Base-by-base conservation (phyloP, 2,329 filamentous ascomycete genomes). In the Aspergillus persii region DNA sequence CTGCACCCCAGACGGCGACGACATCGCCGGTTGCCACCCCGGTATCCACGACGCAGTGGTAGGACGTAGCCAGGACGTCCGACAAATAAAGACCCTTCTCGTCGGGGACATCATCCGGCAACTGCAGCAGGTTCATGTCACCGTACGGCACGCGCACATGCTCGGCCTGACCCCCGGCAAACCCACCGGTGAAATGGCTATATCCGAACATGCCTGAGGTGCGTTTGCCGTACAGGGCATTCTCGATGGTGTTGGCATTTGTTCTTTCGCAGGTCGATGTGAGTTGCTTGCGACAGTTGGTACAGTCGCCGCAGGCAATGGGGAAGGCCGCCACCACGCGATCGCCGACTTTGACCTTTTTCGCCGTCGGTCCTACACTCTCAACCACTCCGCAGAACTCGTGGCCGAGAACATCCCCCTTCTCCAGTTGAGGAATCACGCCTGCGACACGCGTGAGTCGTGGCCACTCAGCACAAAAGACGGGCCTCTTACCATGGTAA, bases 311-410 rank as follows among this genome's bases (percentile, higher is more conserved):
- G 63, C 80, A 77, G 8, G 91, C 90, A 69, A 96, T 95, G 74
- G 95, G 91, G 79, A 96, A 96, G 8, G 87, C 90, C 0, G 89
- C 91, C 1, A 96, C 92, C 23, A 95, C 92, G 31, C 92, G 81
- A 65, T 86, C 83, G 12, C 88, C 89, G 7, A 79, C 74, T 60
- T 85, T 75, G 51, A 88, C 73, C 3, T 81, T 82, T 53, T 74
- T 83, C 3, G 86, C 81, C 0, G 63, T 79, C 0, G 83, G 72
- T 0, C 89, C 89, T 1, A 88, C 77, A 51, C 81, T 76, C 36
- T 83, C 80, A 3, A 84, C 77, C 2, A 80, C 66, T 23, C 82
- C 82, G 63, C 80, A 82, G 67, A 81, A 84, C 62, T 84, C 82
- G 62, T 84, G 81, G 33, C 88, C 88, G 0, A 90, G 80, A 44